Conservation (phyloP, 169 alveolate species). For the Cryptosporidium canis region DNA sequence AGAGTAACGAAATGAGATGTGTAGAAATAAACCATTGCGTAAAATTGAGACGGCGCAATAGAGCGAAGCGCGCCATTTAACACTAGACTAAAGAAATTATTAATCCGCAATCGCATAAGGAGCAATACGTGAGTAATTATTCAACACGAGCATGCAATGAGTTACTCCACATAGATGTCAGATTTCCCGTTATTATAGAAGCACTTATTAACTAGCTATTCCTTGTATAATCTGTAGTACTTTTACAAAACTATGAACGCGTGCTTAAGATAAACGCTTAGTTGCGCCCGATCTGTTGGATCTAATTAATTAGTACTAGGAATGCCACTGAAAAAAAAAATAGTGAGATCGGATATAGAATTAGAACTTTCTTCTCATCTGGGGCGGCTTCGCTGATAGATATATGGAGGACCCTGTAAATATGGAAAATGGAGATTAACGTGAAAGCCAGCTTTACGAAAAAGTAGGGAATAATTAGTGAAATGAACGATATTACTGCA, state of each 20-base stretch:
- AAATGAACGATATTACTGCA: constrained; percentile 30
- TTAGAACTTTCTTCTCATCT: constrained; percentile 22
- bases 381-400: constrained; percentile 7
- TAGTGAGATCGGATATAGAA: constrained; percentile 48
- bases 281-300: too few species aligned
- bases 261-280: too few species aligned
- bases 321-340: constrained; percentile 45
- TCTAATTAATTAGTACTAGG: constrained; percentile 34
- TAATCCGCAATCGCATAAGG: neutral
- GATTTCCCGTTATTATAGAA: too few species aligned
- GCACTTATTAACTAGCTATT: too few species aligned
- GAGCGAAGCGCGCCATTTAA: neutral
- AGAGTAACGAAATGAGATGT: neutral
- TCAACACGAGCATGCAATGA: too few species aligned
- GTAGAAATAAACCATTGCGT: neutral
- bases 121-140: too few species aligned
- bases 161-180: too few species aligned
- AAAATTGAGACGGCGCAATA: constrained; percentile 30
- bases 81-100: neutral
- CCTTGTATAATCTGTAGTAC: too few species aligned
- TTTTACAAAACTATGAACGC: too few species aligned
- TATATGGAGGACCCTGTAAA: neutral
- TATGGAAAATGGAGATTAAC: constrained; percentile 5
- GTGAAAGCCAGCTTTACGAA: constrained; percentile 15
- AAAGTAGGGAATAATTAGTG: constrained; percentile 28